phyloP scores from a whole-genome alignment of 352 stramenopile species.

The Phytophthora syringae region DNA sequence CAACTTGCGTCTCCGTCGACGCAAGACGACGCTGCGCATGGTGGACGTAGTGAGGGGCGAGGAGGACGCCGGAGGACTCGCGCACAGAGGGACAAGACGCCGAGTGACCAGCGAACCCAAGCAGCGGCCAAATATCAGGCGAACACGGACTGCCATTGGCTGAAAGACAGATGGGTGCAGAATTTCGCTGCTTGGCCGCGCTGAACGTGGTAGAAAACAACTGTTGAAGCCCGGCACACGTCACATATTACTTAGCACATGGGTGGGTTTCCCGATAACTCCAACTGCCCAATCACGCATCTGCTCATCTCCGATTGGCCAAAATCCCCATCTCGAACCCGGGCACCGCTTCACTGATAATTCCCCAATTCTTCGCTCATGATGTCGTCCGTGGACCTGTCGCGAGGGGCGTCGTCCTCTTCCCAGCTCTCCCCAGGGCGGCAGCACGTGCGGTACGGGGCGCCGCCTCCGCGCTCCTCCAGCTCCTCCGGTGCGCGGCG shows the following conservation, averaged over 20 bases:
- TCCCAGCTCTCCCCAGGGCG: constrained; percentile 13
- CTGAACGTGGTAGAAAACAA: background rate
- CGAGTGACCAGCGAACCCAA: background rate
- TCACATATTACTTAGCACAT: background rate
- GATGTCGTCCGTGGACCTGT: constrained; percentile 30
- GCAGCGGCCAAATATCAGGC: background rate
- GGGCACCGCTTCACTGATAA: constrained; percentile 20
- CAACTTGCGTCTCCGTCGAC: constrained; percentile 22
- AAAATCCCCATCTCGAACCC: background rate
- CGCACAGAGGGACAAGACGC: background rate
- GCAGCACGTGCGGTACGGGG: constrained; percentile 22
- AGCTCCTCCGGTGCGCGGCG: constrained; percentile 11
- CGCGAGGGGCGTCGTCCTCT: too few species aligned
- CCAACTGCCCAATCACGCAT: background rate
- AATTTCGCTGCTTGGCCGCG: background rate
- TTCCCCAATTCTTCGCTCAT: constrained; percentile 17
- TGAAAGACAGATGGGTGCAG: background rate
- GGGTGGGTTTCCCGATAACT: background rate
- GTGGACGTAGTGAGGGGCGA: background rate
- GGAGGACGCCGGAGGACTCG: background rate
- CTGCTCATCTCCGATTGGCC: background rate
- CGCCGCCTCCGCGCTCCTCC: constrained; percentile 17
- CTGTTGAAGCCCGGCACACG: background rate
- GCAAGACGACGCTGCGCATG: constrained; percentile 15
- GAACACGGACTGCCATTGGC: background rate